These are phyloP conservation scores for Coniophora puteana DNA, from an alignment of 1,284 basidiomycete species.

Conservation along the genomic window DNA sequence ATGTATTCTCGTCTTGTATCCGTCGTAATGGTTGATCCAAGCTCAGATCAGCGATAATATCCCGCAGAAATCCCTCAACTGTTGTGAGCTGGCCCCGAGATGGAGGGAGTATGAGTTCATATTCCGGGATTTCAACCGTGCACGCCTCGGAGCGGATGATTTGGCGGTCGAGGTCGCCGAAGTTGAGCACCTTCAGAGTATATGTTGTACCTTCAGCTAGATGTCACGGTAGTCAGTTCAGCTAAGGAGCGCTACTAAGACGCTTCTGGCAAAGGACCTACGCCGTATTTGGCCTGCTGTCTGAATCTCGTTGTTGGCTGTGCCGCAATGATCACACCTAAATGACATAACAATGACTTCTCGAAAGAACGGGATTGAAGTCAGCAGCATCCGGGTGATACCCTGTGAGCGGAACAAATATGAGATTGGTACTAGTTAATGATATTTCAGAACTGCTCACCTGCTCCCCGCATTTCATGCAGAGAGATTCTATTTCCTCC, in stretches of 20 bases:
- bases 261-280: slow-evolving; percentile 40
- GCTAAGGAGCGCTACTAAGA: neutral
- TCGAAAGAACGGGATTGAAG: slow-evolving; percentile 94
- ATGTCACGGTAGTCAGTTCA: slow-evolving; percentile 1
- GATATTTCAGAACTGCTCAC: slow-evolving; percentile 35
- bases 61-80: slow-evolving; percentile 88
- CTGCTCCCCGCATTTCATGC: slow-evolving; percentile 92
- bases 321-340: slow-evolving; percentile 90
- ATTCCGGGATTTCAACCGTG: slow-evolving; percentile 83
- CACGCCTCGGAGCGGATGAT: slow-evolving; percentile 88
- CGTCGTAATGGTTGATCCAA: slow-evolving; percentile 86
- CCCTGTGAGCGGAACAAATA: slow-evolving; percentile 53
- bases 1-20: slow-evolving; percentile 76
- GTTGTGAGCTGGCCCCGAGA: slow-evolving; percentile 92
- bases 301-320: slow-evolving; percentile 93
- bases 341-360: slow-evolving; percentile 98
- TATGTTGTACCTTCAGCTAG: slow-evolving; percentile 70
- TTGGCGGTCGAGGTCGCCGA: slow-evolving; percentile 88
- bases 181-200: slow-evolving; percentile 76
- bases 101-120: slow-evolving; percentile 88
- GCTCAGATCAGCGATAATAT: slow-evolving; percentile 81
- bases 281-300: slow-evolving; percentile 87
- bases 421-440: slow-evolving; percentile 8
- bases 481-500: slow-evolving; percentile 87
- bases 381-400: slow-evolving; percentile 87